Percentiles rank a stretch among this genome's conserved stretches.
Evolutionary conservation across 78 protist species (phyloP).

Genomic region (Protostelium mycophagum): DNA sequence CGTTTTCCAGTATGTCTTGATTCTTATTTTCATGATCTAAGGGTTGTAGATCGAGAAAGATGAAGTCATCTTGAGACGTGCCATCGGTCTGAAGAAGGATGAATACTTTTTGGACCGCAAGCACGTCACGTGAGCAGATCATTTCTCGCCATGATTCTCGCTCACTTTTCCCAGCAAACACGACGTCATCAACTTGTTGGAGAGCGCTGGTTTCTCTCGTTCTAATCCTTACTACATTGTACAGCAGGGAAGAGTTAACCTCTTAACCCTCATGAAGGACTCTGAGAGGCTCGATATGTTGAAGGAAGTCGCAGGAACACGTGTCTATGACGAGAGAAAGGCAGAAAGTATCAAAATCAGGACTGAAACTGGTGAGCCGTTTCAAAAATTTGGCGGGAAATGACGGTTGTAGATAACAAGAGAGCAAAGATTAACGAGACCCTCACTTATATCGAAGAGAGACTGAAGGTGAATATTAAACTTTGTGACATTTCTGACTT

Average conservation of each 20-base stretch:
- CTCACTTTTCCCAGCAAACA: conserved; percentile 16
- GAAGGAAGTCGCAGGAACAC: conserved; percentile 97
- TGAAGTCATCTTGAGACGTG: conserved; percentile 80
- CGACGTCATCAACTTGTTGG: conserved; percentile 88
- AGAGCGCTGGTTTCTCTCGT: conserved; percentile 94
- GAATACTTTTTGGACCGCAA: conserved; percentile 83
- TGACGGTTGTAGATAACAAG: conserved; percentile 5
- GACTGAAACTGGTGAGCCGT: conserved; percentile 42
- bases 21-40: background rate
- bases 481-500: too few species aligned
- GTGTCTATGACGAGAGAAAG: conserved; percentile 90
- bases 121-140: conserved; percentile 24
- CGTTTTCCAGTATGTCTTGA: conserved; percentile 80
- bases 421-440: conserved; percentile 58
- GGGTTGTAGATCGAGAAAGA: conserved; percentile 50
- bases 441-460: conserved; percentile 47
- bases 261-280: conserved; percentile 82
- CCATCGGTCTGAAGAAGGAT: conserved; percentile 87
- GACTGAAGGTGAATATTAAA: too few species aligned
- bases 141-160: background rate
- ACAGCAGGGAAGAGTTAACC: conserved; percentile 94
- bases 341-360: conserved; percentile 65
- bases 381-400: background rate
- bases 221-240: conserved; percentile 98
- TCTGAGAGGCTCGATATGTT: conserved; percentile 83